Percentiles rank a stretch among this genome's conserved stretches.
Conservation (phyloP, 208 protist species). For the Wallacemonas sp. region DNA sequence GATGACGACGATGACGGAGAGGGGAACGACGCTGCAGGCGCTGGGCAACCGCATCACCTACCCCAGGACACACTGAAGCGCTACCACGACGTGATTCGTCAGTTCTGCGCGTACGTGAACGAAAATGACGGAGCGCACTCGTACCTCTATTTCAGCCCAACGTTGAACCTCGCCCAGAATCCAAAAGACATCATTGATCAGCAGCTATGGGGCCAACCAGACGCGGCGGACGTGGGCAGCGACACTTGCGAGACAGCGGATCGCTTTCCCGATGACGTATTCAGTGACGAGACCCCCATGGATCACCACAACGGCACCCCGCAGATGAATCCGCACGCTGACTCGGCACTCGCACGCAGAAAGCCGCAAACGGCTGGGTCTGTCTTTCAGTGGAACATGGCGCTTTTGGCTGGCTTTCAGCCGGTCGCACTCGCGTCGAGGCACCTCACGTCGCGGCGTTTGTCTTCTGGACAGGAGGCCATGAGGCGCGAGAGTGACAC, state of each 20-base stretch:
- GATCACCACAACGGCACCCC: too few species aligned
- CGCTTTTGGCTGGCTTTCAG: conserved; percentile 25
- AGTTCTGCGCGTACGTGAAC: conserved; percentile 48
- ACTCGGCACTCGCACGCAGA: background rate
- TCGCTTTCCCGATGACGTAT: too few species aligned
- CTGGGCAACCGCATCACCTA: conserved; percentile 12
- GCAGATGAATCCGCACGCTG: background rate
- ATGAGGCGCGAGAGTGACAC: background rate
- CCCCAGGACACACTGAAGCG: conserved; percentile 36
- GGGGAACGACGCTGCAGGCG: background rate
- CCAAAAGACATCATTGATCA: conserved; percentile 40
- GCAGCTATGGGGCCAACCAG: background rate
- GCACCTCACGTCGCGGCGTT: background rate
- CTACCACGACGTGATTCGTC: conserved; percentile 52
- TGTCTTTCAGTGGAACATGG: conserved; percentile 1
- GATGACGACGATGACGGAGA: conserved; percentile 15
- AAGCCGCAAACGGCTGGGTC: background rate
- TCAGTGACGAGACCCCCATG: too few species aligned
- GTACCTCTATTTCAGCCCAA: conserved; percentile 71
- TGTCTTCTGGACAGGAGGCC: background rate
- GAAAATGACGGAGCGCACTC: conserved; percentile 27
- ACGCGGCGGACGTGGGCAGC: background rate
- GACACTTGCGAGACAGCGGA: too few species aligned
- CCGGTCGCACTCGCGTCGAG: background rate
- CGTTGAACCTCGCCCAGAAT: conserved; percentile 57